These are phyloP conservation scores for Cyclotella sp. DNA, from an alignment of 108 stramenopile species.

Conservation along the genomic window DNA sequence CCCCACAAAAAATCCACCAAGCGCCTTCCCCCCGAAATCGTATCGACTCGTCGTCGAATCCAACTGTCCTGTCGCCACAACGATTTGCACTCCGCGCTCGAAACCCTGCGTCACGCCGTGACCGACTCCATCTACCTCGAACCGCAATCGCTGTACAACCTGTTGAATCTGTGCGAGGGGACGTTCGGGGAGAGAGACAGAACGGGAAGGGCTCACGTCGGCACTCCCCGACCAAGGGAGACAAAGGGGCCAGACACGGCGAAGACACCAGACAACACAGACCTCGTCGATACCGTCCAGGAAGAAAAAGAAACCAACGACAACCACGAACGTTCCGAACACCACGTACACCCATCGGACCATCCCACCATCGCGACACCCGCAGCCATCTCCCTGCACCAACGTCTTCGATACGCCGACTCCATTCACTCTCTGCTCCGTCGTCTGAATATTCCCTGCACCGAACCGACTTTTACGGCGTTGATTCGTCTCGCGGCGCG, in stretches of 20 bases:
- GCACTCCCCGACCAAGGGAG: conserved; percentile 56
- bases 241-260: not conserved
- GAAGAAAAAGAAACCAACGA: no score
- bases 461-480: conserved; percentile 83
- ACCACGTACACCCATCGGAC: no score
- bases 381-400: not conserved
- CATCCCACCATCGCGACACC: not conserved
- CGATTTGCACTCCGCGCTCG: conserved; percentile 66
- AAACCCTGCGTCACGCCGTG: conserved; percentile 54
- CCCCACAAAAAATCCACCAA: conserved; percentile 38
- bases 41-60: conserved; percentile 65
- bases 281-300: no score
- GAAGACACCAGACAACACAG: not conserved
- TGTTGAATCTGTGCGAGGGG: conserved; percentile 86
- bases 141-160: conserved; percentile 80
- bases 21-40: conserved; percentile 37
- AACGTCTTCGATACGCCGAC: conserved; percentile 63
- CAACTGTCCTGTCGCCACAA: conserved; percentile 78
- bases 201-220: conserved; percentile 65
- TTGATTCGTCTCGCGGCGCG: conserved; percentile 73
- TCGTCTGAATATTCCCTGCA: conserved; percentile 64
- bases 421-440: conserved; percentile 74
- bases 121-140: conserved; percentile 58
- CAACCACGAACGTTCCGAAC: no score
- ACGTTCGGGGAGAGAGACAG: conserved; percentile 47